Percentiles rank a stretch among this genome's conserved stretches.
Conservation (phyloP, 805 yeast genomes). For the Saccharomycopsis fodiens region DNA sequence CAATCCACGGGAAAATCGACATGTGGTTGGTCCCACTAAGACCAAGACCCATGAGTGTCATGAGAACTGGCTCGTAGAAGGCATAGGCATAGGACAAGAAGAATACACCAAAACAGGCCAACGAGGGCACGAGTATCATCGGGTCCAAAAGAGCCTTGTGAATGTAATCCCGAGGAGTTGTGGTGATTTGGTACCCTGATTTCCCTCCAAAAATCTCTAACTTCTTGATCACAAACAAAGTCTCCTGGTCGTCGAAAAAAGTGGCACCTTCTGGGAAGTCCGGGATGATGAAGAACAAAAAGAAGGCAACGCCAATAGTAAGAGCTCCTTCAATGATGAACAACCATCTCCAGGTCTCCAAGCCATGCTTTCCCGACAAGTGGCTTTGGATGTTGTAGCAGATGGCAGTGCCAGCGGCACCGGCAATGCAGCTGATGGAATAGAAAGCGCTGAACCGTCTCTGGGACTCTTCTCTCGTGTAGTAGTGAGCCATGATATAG, state of each 20-base stretch:
- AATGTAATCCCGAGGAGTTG: constrained; percentile 36
- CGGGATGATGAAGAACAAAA: constrained; percentile 37
- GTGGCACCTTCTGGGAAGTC: constrained; percentile 41
- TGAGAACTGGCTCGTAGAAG: constrained; percentile 65
- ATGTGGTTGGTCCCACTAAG: constrained; percentile 56
- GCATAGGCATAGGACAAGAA: constrained; percentile 73
- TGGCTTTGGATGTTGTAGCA: constrained; percentile 34
- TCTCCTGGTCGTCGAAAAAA: constrained; percentile 36
- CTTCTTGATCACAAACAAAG: constrained; percentile 24
- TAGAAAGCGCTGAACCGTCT: constrained; percentile 59
- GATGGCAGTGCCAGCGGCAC: constrained; percentile 69
- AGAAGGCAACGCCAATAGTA: constrained; percentile 25
- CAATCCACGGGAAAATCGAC: constrained; percentile 66
- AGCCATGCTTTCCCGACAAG: constrained; percentile 30
- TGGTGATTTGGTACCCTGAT: constrained; percentile 43
- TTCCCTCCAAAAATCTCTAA: constrained; percentile 21
- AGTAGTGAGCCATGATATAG: constrained; percentile 60
- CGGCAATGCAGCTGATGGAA: constrained; percentile 63
- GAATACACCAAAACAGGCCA: constrained; percentile 56
- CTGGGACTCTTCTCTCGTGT: constrained; percentile 59
- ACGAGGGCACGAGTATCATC: constrained; percentile 46
- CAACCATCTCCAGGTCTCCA: constrained; percentile 45
- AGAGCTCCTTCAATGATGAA: constrained; percentile 41
- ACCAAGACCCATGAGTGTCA: constrained; percentile 49
- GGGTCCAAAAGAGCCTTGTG: constrained; percentile 48